Conservation (phyloP, 352 stramenopile species). For the Phytophthora rubi region DNA sequence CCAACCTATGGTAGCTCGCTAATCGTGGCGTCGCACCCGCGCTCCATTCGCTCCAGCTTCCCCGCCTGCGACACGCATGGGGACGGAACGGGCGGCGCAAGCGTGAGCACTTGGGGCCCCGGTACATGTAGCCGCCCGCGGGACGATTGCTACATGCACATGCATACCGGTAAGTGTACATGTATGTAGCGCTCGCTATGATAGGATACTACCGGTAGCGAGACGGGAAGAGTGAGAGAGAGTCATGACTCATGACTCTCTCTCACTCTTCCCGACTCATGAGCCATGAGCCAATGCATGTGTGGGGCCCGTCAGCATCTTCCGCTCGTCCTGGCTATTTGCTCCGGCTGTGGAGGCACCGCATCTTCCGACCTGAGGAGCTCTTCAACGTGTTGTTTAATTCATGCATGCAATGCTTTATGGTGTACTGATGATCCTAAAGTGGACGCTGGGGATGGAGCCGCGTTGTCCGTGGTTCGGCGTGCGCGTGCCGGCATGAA, state of each 20-base stretch:
- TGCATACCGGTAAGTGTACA: too few relatives aligned
- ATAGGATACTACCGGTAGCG: too few relatives aligned
- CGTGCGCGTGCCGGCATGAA: conserved; percentile 28
- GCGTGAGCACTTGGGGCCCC: not conserved
- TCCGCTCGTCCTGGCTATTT: conserved; percentile 22
- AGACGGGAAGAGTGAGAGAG: too few relatives aligned
- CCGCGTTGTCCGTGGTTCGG: conserved; percentile 41
- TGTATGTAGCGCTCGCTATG: too few relatives aligned
- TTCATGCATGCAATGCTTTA: not conserved
- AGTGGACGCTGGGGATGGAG: not conserved
- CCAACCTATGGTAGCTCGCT: conserved; percentile 20
- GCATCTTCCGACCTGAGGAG: conserved; percentile 20
- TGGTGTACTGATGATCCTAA: not conserved
- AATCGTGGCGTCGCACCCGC: conserved; percentile 20
- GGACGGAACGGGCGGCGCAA: not conserved
- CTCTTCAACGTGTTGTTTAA: not conserved
- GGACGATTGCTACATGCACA: too few relatives aligned
- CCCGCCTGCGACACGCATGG: conserved; percentile 20
- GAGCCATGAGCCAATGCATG: too few relatives aligned
- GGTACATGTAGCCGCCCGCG: too few relatives aligned
- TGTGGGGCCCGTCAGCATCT: not conserved
- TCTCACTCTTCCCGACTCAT: too few relatives aligned
- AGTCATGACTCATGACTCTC: too few relatives aligned
- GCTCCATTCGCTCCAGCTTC: conserved; percentile 6
- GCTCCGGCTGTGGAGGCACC: conserved; percentile 12